Base-by-base conservation (phyloP, 805 yeast species). In the Candida chauliodis region DNA sequence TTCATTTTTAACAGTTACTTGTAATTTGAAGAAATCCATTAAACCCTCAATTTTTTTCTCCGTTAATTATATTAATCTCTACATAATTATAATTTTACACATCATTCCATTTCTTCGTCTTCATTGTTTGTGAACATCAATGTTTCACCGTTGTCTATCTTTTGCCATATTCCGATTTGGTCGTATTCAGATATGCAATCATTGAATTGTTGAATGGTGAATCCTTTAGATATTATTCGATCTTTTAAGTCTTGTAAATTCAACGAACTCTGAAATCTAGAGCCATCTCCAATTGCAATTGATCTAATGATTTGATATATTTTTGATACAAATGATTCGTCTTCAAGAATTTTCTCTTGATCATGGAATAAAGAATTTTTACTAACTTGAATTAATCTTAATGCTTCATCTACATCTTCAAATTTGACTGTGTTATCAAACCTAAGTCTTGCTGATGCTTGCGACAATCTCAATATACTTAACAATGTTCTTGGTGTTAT, bases 401-500 rank as follows among this genome's bases (percentile, higher is more conserved):
- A 68, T 0, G 99, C 96, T 65, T 93, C 99, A 54, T 93, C 98
- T 28, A 93, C 96, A 61, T 93, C 98, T 41, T 78, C 85, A 30
- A 71, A 64, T 22, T 69, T 72, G 6, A 93, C 98, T 14, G 55
- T 63, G 45, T 82, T 73, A 41, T 81, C 81, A 57, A 93, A 87
- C 55, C 97, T 75, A 42, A 93, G 72, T 52, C 96, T 76, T 0
- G 99, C 98, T 46, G 86, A 72, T 1, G 97, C 99, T 65, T 91
- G 98, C 1, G 99, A 77, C 73, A 93, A 72, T 66, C 99, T 81
- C 49, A 93, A 66, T 35, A 95, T 82, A 50, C 93, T 98, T 41
- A 93, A 71, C 45, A 93, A 72, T 2, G 98, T 89, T 71, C 99
- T 82, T 41, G 98, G 97, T 1, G 99, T 90, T 15, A 95, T 84